Percentiles rank a stretch among this genome's conserved stretches.
phyloP scores from a whole-genome alignment of 495 filamentous ascomycete species.

The Parathielavia hyrcaniae region DNA sequence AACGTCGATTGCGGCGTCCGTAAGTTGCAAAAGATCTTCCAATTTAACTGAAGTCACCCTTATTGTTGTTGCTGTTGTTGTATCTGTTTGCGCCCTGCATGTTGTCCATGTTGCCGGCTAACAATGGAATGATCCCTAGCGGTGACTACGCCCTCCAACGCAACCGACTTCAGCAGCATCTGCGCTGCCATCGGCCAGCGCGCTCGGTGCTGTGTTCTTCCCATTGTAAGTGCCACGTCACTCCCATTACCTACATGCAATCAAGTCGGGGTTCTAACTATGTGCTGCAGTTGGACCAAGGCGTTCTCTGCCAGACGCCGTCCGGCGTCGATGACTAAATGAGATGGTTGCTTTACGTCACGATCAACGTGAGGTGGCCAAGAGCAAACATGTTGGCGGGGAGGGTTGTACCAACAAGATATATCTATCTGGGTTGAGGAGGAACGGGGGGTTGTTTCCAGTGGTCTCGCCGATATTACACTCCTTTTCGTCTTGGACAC shows the following conservation, averaged over 20 bases:
- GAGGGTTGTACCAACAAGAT: too few relatives aligned
- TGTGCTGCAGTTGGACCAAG: neutral
- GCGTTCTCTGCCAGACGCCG: neutral
- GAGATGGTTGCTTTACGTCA: neutral
- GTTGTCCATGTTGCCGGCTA: too few relatives aligned
- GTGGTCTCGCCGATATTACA: too few relatives aligned
- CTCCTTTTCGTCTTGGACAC: too few relatives aligned
- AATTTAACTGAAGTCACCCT: too few relatives aligned
- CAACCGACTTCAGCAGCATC: neutral
- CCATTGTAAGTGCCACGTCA: neutral
- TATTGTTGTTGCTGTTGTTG: neutral
- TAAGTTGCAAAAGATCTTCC: neutral
- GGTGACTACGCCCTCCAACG: neutral
- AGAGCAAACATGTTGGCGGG: too few relatives aligned
- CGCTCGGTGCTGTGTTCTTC: neutral
- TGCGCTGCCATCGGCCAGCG: neutral
- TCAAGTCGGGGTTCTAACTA: neutral
- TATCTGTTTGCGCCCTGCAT: too few relatives aligned
- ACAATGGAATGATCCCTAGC: neutral
- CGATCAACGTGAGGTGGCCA: neutral
- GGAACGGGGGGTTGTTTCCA: too few relatives aligned
- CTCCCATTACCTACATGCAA: too few relatives aligned
- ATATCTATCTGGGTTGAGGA: too few relatives aligned
- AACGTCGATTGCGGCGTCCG: neutral
- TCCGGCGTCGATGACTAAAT: neutral